Conservation (phyloP, 257 asterid species). For the Penstemon eatonii region DNA sequence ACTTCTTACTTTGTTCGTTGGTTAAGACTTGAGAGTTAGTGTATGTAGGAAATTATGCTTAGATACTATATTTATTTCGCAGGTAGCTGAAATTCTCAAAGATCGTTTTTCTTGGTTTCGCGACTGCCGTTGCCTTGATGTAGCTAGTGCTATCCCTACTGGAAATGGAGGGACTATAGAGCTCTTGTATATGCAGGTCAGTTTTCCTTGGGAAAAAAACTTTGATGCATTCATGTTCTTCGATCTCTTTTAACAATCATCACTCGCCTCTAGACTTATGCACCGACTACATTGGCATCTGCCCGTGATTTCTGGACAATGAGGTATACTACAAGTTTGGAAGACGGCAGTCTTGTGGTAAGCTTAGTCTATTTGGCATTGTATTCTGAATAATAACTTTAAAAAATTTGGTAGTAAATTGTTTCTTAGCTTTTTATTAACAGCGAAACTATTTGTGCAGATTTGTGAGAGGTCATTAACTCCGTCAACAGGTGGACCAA, state of each 20-base stretch:
- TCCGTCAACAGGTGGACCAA: slow-evolving; percentile 77
- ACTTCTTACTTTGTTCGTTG: background rate
- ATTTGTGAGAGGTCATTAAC: slow-evolving; percentile 92
- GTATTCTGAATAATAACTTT: background rate
- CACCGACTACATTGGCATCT: slow-evolving; percentile 91
- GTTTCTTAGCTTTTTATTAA: background rate
- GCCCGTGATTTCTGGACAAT: slow-evolving; percentile 96
- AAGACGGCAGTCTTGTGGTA: slow-evolving; percentile 98
- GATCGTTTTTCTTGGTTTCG: slow-evolving; percentile 96
- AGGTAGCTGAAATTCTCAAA: slow-evolving; percentile 95
- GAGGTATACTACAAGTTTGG: slow-evolving; percentile 77
- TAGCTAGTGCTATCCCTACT: slow-evolving; percentile 69
- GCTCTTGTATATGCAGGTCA: slow-evolving; percentile 86
- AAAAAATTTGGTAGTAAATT: background rate
- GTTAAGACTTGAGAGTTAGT: background rate
- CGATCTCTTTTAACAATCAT: background rate
- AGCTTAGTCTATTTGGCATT: background rate
- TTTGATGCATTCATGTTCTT: background rate
- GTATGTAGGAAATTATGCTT: background rate
- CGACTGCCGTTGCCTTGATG: slow-evolving; percentile 82
- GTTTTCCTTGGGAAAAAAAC: background rate
- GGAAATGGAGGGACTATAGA: slow-evolving; percentile 96
- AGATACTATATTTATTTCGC: slow-evolving; percentile 17
- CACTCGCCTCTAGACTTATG: slow-evolving; percentile 58
- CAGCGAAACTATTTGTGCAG: slow-evolving; percentile 33